phyloP scores from a whole-genome alignment of 306 rosid genomes.

The Medicago ruthenica region DNA sequence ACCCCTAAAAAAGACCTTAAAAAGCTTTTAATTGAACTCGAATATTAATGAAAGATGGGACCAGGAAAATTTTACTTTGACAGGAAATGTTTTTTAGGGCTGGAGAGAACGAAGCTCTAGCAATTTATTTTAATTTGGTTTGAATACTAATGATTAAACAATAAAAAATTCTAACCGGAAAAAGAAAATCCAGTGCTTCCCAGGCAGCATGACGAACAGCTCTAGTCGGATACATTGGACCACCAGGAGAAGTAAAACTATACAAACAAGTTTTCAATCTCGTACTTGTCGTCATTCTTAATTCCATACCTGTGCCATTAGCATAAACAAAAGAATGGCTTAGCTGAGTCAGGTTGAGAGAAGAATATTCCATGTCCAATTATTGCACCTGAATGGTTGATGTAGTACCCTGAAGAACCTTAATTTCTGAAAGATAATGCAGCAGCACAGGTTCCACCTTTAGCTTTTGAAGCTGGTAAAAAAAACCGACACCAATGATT shows the following conservation, averaged over 20 bases:
- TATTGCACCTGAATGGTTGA: conserved; percentile 35
- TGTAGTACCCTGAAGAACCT: conserved; percentile 74
- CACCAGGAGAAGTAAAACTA: conserved; percentile 96
- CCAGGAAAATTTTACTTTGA: neutral
- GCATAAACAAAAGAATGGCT: conserved; percentile 34
- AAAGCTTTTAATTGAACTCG: neutral
- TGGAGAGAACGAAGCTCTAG: neutral
- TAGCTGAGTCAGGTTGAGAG: conserved; percentile 32
- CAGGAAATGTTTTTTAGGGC: neutral
- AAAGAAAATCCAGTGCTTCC: conserved; percentile 90
- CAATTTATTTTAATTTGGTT: conserved; percentile 12
- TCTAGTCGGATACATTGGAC: conserved; percentile 98
- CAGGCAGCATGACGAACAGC: conserved; percentile 99
- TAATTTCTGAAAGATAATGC: conserved; percentile 83
- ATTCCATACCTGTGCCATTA: conserved; percentile 77
- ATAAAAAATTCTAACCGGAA: conserved; percentile 68
- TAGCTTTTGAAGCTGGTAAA: conserved; percentile 84
- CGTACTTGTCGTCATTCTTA: conserved; percentile 93
- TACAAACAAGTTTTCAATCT: conserved; percentile 87
- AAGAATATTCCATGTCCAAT: conserved; percentile 27
- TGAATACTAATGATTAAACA: neutral
- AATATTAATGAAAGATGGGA: neutral
- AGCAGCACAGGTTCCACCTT: conserved; percentile 96
- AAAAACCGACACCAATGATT: conserved; percentile 18
- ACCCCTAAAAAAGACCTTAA: neutral